phyloP scores from a whole-genome alignment of 1,284 basidiomycete genomes.

The Laetiporus sulphureus region DNA sequence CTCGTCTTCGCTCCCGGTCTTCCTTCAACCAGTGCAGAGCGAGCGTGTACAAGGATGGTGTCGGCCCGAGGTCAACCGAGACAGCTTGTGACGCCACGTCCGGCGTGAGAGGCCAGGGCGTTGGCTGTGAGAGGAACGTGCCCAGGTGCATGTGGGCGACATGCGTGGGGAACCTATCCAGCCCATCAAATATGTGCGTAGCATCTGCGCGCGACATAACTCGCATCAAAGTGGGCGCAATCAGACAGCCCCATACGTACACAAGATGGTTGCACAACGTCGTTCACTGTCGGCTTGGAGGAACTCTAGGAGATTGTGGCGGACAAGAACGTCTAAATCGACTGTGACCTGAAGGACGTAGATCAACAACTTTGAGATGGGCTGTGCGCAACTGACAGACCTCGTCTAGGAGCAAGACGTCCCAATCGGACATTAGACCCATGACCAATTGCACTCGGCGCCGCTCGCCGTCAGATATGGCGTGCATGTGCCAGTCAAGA shows the following conservation, averaged over 20 bases:
- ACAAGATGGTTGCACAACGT: constrained; percentile 87
- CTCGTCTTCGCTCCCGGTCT: constrained; percentile 62
- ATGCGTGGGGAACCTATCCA: constrained; percentile 84
- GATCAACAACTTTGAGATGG: neutral
- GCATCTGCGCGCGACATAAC: constrained; percentile 53
- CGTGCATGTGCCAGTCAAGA: constrained; percentile 88
- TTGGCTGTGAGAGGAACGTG: constrained; percentile 56
- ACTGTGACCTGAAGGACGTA: constrained; percentile 72
- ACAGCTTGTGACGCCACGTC: constrained; percentile 7
- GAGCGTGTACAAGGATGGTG: constrained; percentile 56
- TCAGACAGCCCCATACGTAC: constrained; percentile 38
- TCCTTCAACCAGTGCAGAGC: constrained; percentile 84
- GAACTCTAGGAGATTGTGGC: constrained; percentile 86
- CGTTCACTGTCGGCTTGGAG: constrained; percentile 78
- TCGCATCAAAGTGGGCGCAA: neutral
- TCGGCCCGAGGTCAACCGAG: constrained; percentile 17
- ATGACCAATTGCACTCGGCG: constrained; percentile 93
- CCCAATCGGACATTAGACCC: constrained; percentile 96
- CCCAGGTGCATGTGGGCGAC: constrained; percentile 87
- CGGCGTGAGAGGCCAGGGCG: constrained; percentile 54
- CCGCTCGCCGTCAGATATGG: constrained; percentile 94
- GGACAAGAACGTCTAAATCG: constrained; percentile 96
- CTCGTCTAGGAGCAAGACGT: constrained; percentile 91
- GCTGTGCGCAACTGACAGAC: constrained; percentile 28
- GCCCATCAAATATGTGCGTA: constrained; percentile 93